Percentiles rank a stretch among this genome's conserved stretches.
These are phyloP conservation scores for Fusarium sp. DNA, from an alignment of 2,329 filamentous ascomycete genomes.

Conservation along the genomic window DNA sequence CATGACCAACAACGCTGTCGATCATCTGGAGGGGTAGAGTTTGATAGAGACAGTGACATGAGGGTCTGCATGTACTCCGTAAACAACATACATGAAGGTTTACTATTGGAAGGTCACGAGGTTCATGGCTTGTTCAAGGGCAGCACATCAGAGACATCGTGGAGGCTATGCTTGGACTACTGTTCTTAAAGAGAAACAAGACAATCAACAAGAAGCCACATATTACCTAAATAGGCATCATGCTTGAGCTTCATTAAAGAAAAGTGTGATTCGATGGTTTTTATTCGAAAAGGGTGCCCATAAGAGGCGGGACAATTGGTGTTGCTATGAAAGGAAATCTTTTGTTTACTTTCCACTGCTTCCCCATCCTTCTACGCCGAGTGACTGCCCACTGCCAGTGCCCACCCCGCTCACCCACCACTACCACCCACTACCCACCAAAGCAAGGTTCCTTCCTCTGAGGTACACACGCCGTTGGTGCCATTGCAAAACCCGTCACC, in stretches of 20 bases:
- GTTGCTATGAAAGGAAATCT: slow-evolving; percentile 29
- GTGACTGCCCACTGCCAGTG: slow-evolving; percentile 1
- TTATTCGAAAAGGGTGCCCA: not conserved
- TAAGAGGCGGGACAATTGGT: slow-evolving; percentile 8
- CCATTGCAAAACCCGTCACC: slow-evolving; percentile 25
- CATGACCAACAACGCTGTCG: slow-evolving; percentile 29
- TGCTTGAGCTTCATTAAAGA: not conserved
- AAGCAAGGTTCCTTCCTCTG: slow-evolving; percentile 20
- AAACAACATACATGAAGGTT: slow-evolving; percentile 14
- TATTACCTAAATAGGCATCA: slow-evolving; percentile 15
- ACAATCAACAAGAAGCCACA: slow-evolving; percentile 7
- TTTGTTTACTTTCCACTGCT: slow-evolving; percentile 48
- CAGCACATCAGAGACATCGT: slow-evolving; percentile 27
- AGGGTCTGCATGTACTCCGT: not conserved
- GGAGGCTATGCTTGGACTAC: slow-evolving; percentile 23
- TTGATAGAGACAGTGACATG: no score
- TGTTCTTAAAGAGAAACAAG: slow-evolving; percentile 13
- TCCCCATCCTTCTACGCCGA: slow-evolving; percentile 24
- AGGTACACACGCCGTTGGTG: slow-evolving; percentile 23
- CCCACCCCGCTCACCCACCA: slow-evolving; percentile 22
- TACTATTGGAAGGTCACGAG: not conserved
- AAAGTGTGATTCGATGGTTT: not conserved
- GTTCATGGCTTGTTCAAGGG: not conserved
- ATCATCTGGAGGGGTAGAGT: slow-evolving; percentile 34
- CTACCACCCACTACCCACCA: slow-evolving; percentile 4